Evolutionary conservation across 202 grass and related monocot species (phyloP).

Genomic region (Cymbopogon flexuosus): DNA sequence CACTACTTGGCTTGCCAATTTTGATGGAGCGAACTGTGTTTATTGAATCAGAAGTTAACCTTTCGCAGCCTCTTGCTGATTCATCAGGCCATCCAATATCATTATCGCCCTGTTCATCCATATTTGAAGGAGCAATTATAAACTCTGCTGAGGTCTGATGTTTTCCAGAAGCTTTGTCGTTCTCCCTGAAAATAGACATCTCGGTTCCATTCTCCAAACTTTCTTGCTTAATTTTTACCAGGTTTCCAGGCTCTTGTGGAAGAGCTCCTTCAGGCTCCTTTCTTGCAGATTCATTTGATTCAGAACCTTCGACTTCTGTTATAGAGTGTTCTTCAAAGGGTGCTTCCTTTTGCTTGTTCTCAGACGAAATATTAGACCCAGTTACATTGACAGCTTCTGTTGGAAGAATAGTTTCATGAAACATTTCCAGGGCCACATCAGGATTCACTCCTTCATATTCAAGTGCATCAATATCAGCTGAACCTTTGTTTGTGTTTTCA

Average conservation of each 20-base stretch:
- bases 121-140: conserved; percentile 21
- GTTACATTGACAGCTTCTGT: neutral
- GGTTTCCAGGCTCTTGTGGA: conserved; percentile 18
- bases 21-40: conserved; percentile 16
- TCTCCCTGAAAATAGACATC: conserved; percentile 18
- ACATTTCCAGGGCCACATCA: neutral
- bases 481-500: conserved; percentile 10
- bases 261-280: conserved; percentile 23
- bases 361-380: neutral
- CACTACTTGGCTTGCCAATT: conserved; percentile 34
- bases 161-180: conserved; percentile 29
- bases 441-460: conserved; percentile 23
- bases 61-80: conserved; percentile 24
- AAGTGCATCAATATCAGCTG: conserved; percentile 17
- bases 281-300: conserved; percentile 24
- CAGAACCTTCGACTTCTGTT: conserved; percentile 19
- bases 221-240: conserved; percentile 29
- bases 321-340: conserved; percentile 3
- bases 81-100: conserved; percentile 31
- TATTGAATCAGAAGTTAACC: conserved; percentile 24
- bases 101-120: conserved; percentile 19
- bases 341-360: conserved; percentile 19
- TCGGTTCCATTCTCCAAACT: conserved; percentile 32
- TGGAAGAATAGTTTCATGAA: conserved; percentile 13
- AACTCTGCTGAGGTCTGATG: conserved; percentile 13